Evolutionary conservation across 257 asterid genomes (phyloP).

Genomic region (Eustoma russellianum): DNA sequence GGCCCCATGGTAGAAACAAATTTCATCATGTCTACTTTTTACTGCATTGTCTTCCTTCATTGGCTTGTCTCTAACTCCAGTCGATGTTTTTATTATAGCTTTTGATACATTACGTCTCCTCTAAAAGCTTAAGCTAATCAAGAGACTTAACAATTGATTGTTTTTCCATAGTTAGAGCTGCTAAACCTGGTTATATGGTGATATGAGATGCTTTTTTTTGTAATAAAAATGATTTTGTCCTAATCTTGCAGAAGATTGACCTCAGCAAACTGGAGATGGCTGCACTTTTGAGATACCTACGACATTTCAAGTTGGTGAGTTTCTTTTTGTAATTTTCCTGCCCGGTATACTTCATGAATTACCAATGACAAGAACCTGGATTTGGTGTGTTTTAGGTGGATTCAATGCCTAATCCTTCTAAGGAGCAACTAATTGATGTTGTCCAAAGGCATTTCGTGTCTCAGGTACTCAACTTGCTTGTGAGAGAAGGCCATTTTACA

Average conservation of each 20-base stretch:
- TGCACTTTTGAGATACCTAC: conserved; percentile 78
- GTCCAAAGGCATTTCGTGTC: conserved; percentile 92
- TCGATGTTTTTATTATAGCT: not conserved
- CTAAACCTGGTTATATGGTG: not conserved
- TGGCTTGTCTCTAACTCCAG: not conserved
- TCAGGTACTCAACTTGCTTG: conserved; percentile 34
- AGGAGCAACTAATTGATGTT: conserved; percentile 77
- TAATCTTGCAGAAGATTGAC: conserved; percentile 51
- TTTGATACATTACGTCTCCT: not conserved
- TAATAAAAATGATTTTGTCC: too few species aligned
- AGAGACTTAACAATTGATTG: not conserved
- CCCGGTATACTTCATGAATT: too few species aligned
- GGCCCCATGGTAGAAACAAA: conserved; percentile 43
- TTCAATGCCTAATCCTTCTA: conserved; percentile 62
- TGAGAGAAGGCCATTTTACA: too few species aligned
- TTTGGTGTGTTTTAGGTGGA: conserved; percentile 38
- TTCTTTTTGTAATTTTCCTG: not conserved
- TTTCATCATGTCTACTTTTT: not conserved
- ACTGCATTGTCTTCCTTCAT: not conserved
- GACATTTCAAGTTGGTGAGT: conserved; percentile 87
- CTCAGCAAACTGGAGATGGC: conserved; percentile 84
- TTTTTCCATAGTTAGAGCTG: not conserved
- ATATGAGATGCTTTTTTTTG: too few species aligned
- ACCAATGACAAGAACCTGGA: not conserved
- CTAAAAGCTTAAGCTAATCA: too few species aligned